Evolutionary conservation across 1,139 yeast genomes (phyloP).

Genomic region (Scheffersomyces lignicola): DNA sequence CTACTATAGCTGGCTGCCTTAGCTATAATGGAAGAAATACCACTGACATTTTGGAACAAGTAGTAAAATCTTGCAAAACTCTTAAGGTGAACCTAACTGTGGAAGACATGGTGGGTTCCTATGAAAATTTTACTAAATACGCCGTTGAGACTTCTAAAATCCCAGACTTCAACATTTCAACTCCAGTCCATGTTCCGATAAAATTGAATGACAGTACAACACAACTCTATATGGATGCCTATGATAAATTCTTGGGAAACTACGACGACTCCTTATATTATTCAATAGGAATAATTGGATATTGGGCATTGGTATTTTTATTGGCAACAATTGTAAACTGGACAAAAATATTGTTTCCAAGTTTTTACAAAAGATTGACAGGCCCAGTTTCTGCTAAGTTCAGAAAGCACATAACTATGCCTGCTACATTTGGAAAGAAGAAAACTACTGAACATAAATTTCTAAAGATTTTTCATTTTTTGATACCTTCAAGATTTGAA

Average conservation of each 20-base stretch:
- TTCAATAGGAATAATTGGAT: slow-evolving; percentile 50
- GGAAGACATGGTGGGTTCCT: slow-evolving; percentile 18
- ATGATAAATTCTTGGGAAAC: slow-evolving; percentile 32
- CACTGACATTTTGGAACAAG: slow-evolving; percentile 6
- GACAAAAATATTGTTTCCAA: slow-evolving; percentile 31
- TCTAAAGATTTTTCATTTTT: slow-evolving; percentile 19
- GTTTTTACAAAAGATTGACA: slow-evolving; percentile 19
- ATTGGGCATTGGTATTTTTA: slow-evolving; percentile 48
- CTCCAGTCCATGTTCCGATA: slow-evolving; percentile 23
- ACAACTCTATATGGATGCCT: slow-evolving; percentile 18
- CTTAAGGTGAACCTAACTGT: slow-evolving; percentile 15
- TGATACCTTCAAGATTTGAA: slow-evolving; percentile 32
- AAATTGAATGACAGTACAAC: slow-evolving; percentile 15
- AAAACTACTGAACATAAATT: slow-evolving; percentile 23
- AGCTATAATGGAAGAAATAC: slow-evolving; percentile 7
- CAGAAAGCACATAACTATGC: slow-evolving; percentile 31
- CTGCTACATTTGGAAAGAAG: slow-evolving; percentile 27
- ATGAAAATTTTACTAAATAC: slow-evolving; percentile 14
- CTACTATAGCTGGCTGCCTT: slow-evolving; percentile 19
- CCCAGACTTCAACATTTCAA: slow-evolving; percentile 20
- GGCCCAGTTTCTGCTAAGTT: slow-evolving; percentile 23
- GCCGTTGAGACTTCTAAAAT: slow-evolving; percentile 22
- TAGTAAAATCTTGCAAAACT: slow-evolving; percentile 14
- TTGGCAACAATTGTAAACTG: slow-evolving; percentile 44
- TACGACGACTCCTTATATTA: slow-evolving; percentile 42